phyloP scores from a whole-genome alignment of 768 basidiomycete genomes.

The Trametes meyenii region DNA sequence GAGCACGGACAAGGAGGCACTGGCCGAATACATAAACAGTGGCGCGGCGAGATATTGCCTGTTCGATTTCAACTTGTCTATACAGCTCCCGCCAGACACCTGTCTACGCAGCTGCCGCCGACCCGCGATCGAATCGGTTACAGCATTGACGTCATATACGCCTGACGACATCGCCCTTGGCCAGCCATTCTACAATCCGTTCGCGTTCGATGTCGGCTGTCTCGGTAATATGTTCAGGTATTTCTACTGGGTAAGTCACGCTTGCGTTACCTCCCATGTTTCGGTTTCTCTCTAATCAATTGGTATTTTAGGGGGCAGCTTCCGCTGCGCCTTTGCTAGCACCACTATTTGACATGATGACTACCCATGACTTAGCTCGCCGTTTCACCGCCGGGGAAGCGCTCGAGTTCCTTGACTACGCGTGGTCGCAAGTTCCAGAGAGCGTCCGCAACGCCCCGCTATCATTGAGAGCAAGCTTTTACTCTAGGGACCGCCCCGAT shows the following conservation, averaged over 20 bases:
- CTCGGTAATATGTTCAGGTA: background rate
- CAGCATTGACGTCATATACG: background rate
- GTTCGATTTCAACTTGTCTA: conserved; percentile 7
- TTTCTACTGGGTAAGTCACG: background rate
- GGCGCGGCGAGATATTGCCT: background rate
- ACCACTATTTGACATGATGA: background rate
- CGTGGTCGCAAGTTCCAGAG: background rate
- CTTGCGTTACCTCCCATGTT: background rate
- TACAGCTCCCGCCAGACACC: background rate
- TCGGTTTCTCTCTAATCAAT: background rate
- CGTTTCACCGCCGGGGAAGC: conserved; percentile 2
- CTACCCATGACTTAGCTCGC: background rate
- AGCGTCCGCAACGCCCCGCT: background rate
- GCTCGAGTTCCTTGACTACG: background rate
- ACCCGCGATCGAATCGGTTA: background rate
- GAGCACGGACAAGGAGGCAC: background rate
- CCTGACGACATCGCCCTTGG: background rate
- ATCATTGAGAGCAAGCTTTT: too few species aligned
- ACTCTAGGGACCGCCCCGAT: background rate
- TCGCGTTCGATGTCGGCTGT: background rate
- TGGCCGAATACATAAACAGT: background rate
- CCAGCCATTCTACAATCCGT: background rate
- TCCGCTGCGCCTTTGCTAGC: background rate
- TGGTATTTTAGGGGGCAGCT: background rate
- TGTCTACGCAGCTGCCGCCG: background rate